These are phyloP conservation scores for Castanea crenata DNA, from an alignment of 306 rosid species.

Conservation along the genomic window DNA sequence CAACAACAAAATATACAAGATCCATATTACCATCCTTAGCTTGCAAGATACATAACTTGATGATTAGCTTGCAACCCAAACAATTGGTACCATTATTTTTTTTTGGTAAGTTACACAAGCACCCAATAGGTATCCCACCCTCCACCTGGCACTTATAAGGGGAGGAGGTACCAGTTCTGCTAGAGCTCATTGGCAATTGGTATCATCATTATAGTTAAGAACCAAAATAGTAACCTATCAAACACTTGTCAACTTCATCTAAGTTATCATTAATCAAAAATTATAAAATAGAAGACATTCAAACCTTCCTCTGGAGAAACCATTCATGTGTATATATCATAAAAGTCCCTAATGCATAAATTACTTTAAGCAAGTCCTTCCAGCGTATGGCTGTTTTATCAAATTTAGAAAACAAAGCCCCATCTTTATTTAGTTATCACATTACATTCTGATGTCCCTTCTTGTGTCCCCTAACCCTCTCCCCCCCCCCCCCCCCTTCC, in stretches of 20 bases:
- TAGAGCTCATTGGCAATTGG: too few relatives aligned
- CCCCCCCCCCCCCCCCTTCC: too few relatives aligned
- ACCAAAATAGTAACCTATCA: constrained; percentile 10
- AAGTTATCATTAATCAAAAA: neutral
- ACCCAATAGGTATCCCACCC: too few relatives aligned
- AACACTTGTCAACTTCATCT: constrained; percentile 2
- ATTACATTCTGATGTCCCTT: neutral
- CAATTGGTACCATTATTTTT: neutral
- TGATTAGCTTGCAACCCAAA: constrained; percentile 4
- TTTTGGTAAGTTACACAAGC: too few relatives aligned
- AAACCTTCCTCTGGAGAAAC: neutral
- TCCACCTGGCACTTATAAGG: too few relatives aligned
- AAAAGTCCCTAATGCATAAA: neutral
- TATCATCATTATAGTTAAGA: neutral
- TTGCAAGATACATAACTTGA: constrained; percentile 5
- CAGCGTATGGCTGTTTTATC: neutral
- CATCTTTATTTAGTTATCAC: neutral
- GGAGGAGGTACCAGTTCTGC: too few relatives aligned
- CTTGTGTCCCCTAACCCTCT: neutral
- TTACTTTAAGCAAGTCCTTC: neutral
- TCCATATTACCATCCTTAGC: constrained; percentile 1
- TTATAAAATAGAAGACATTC: neutral
- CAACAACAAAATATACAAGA: constrained; percentile 3
- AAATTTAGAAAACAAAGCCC: neutral
- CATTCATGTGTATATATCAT: neutral